Base-by-base conservation (phyloP, 495 filamentous ascomycete species). In the Polyplosphaeria fusca region DNA sequence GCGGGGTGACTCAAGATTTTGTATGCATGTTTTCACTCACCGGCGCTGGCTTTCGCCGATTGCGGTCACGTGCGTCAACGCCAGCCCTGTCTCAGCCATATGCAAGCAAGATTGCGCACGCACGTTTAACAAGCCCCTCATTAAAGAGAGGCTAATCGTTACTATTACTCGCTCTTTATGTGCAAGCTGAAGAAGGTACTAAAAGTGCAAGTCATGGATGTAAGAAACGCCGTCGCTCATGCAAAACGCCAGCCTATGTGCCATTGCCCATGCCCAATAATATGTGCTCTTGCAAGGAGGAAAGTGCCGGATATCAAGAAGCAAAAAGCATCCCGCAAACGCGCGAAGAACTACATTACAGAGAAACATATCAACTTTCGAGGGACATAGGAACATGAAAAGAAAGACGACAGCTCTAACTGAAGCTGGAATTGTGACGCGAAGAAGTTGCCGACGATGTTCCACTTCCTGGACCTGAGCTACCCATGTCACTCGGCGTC, bases 401-500 rank as follows among this genome's bases (percentile, higher is more conserved):
- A n/a, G n/a, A n/a, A n/a, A n/a, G n/a, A n/a, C n/a, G n/a, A n/a
- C 3, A 23, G 9, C 9, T 20, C 26, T 46, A 53, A 20, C 12
- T 39, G 46, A 51, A 65, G 45, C 60, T 49, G 22, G 57, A 61
- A 43, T 66, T 66, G 2, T 62, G 63, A 3, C 63, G 47, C 9
- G 52, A 44, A 26, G 30, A 35, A 35, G 30, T 7, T 7, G 30
- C 30, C 30, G 30, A 35, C 7, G 28, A 43, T 19, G 46, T 30
- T 27, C 47, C 52, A 59, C 63, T 62, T 51, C 58, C 46, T 48
- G 57, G 59, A 25, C 50, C 51, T 18, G 39, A 44, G 26, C 41
- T 60, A 7, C 30, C 30, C 24, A 59, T 63, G 19, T 47, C 43
- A 32, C 56, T 63, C 20, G 70, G 69, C 44, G 71, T 74, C 57